Evolutionary conservation across 2,329 filamentous ascomycete genomes (phyloP), one percentile per base, ranked within the genome.

Genomic region (Pyrenophora graminea): DNA sequence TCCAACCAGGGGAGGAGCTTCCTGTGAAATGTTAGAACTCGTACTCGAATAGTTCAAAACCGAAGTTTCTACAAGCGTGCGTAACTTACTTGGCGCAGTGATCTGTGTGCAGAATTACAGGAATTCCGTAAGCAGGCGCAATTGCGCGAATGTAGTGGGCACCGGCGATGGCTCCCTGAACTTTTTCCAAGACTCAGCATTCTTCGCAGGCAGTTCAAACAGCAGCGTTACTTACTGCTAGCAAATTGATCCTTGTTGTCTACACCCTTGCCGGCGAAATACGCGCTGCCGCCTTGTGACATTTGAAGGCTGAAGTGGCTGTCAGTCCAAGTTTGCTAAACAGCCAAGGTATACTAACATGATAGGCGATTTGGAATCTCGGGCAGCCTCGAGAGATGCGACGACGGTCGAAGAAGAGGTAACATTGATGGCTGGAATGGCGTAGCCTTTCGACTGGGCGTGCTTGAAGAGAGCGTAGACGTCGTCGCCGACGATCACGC

Each of bases 1-100:
- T 96, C 52, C 74, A 97, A 82, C 93, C 93, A 97, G 58, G 94
- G 94, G 51, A 97, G 87, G 53, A 97, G 90, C 87, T 97, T 97
- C 89, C 27, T 30, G 9, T 45, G 37, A 30, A 27, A 19, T 9
- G 33, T 36, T 8, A 18, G 33, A 13, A 10, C 13, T 3, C 33
- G 18, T 36, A 18, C 6, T 36, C n/a, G 2, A 25, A 25, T 5
- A 25, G 6, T 5, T 2, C 6, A 30, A 30, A 3, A 30, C 10
- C 3, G 9, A 13, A 7, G 9, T 5, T 9, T 30, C 3, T 12
- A 30, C 10, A 30, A 13, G 27, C 10, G 27, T 9, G 27, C 12
- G 9, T 13, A 9, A 30, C 27, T 30, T 30, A 30, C 27, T 51
- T 51, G 44, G 48, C 48, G 44, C 49, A 52, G 39, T 52, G 49